Percentiles rank a stretch among this genome's conserved stretches.
phyloP scores from a whole-genome alignment of 1,284 basidiomycete species.

The Rhodotorula glutinis region DNA sequence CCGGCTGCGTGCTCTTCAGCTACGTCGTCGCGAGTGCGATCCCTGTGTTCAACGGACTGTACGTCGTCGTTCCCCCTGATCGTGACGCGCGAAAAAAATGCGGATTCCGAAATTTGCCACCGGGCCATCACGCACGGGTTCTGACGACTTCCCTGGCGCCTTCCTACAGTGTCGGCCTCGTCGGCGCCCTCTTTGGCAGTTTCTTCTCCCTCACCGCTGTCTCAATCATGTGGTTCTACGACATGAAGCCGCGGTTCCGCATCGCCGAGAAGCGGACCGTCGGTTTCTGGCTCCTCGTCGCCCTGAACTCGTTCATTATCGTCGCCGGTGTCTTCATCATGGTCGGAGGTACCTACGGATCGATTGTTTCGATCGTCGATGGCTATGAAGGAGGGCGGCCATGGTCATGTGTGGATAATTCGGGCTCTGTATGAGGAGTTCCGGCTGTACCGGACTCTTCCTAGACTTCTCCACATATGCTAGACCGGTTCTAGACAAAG shows the following conservation, averaged over 20 bases:
- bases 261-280: conserved; percentile 1
- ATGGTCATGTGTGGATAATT: conserved; percentile 26
- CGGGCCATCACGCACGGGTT: conserved; percentile 19
- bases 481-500: neutral
- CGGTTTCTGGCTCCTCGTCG: neutral
- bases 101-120: neutral
- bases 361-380: conserved; percentile 11
- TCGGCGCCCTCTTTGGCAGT: conserved; percentile 22
- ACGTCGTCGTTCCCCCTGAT: neutral
- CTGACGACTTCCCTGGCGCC: neutral
- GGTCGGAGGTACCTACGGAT: conserved; percentile 25
- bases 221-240: conserved; percentile 31
- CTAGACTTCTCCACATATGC: neutral
- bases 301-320: conserved; percentile 23
- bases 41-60: conserved; percentile 16
- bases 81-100: neutral
- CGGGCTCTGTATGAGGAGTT: conserved; percentile 6
- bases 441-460: no score
- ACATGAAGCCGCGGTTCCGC: conserved; percentile 9
- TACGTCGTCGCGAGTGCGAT: conserved; percentile 54
- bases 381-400: conserved; percentile 1
- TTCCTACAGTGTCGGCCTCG: neutral
- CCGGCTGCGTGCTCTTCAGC: conserved; percentile 52
- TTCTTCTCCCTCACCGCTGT: conserved; percentile 18
- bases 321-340: conserved; percentile 29